Base-by-base conservation (phyloP, 2,329 filamentous ascomycete species). In the Scedosporium boydii region DNA sequence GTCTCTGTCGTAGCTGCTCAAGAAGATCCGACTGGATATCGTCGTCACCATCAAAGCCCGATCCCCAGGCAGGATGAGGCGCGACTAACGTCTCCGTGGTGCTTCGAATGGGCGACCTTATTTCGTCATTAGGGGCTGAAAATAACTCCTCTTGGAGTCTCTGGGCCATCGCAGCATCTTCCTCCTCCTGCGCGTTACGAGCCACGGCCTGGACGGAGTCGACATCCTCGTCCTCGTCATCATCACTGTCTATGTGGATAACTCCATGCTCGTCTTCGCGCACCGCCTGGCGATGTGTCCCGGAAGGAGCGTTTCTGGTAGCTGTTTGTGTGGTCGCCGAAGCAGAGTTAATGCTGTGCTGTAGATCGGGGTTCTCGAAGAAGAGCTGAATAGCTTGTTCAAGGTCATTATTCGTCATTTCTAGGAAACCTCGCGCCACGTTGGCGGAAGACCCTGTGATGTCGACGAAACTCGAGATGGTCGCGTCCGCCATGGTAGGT, bases 81-180 rank as follows among this genome's bases (percentile, higher is more conserved):
- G 88, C 93, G 9, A 97, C 87, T 60, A 99, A 82, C 0, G 92
- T 96, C 76, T 99, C 95, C 12, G 91, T 96, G 29, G 90, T 96
- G 68, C 91, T 85, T 56, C 88, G 91, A 75, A 99, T 96, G 7
- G 95, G 95, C 58, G 95, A 95, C 70, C 95, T 83, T 62, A 99
- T 87, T 56, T 81, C 88, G 68, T 87, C 87, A 64, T 77, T 77
- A 26, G 73, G 73, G 6, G 76, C 82, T 60, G 83, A 82, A 69
- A 97, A 98, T 71, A 96, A 83, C 74, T 99, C 92, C 70, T 99
- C 90, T 73, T 99, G 95, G 64, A 99, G 75, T 63, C 90, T 85
- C 73, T 93, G 86, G 6, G 95, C 95, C 87, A 98, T 93, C 53
- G 90, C 93, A 60, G 91, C 93, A 70, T 99, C 95, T 69, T 96